These are phyloP conservation scores for Leccinum pellstonianum DNA, from an alignment of 768 basidiomycete genomes.

Conservation along the genomic window DNA sequence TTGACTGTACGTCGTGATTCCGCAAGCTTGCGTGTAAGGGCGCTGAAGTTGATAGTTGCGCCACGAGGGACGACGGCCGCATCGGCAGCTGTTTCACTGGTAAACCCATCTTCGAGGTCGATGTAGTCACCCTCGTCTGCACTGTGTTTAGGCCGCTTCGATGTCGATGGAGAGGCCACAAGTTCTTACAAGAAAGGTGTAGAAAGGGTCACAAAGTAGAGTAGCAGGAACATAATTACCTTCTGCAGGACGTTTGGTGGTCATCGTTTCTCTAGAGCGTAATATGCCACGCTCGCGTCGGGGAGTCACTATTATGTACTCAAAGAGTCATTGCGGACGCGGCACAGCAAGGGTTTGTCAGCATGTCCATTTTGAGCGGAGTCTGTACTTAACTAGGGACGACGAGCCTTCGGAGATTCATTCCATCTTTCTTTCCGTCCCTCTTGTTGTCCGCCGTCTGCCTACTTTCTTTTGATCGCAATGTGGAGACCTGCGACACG, in stretches of 20 bases:
- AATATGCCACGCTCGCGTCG: not conserved
- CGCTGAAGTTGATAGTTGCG: conserved; percentile 86
- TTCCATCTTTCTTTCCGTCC: conserved; percentile 26
- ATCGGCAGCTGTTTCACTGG: conserved; percentile 32
- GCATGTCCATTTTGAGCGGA: conserved; percentile 34
- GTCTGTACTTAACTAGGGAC: conserved; percentile 26
- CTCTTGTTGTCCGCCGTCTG: conserved; percentile 13
- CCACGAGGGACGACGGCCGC: conserved; percentile 57
- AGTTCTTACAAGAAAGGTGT: conserved; percentile 17
- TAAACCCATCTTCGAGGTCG: conserved; percentile 56
- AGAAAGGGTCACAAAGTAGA: not conserved
- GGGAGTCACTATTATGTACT: not conserved
- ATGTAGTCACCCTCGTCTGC: conserved; percentile 57
- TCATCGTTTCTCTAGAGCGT: conserved; percentile 23
- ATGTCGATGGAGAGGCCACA: conserved; percentile 26
- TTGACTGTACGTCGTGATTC: conserved; percentile 50
- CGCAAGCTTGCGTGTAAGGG: conserved; percentile 75
- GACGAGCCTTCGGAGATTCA: conserved; percentile 34
- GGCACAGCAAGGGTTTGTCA: conserved; percentile 24
- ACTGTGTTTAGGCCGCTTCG: conserved; percentile 43
- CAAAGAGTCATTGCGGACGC: not conserved
- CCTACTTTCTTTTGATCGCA: conserved; percentile 36
- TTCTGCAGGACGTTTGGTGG: conserved; percentile 41
- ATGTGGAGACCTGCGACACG: conserved; percentile 92
- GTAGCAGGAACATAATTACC: conserved; percentile 25